Percentiles rank a stretch among this genome's conserved stretches.
Conservation (phyloP, 1,284 basidiomycete genomes). For the Pholiota adiposa region DNA sequence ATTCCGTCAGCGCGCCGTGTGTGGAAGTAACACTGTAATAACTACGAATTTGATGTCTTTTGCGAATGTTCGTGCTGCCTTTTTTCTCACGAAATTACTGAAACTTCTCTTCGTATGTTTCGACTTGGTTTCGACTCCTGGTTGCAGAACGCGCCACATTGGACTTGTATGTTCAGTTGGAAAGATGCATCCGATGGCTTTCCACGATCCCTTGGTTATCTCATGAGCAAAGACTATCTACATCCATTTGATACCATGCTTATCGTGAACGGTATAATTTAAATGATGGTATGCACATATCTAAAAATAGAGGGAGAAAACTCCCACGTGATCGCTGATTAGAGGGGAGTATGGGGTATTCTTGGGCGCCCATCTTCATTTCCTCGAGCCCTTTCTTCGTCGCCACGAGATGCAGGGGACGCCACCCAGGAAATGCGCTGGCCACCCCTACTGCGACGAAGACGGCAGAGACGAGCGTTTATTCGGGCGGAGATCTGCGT, state of each 20-base stretch:
- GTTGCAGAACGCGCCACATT: background rate
- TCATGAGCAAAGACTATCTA: background rate
- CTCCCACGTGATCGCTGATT: constrained; percentile 1
- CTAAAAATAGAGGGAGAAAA: background rate
- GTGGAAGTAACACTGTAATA: too few species aligned
- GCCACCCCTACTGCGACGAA: too few species aligned
- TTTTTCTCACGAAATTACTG: background rate
- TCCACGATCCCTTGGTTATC: background rate
- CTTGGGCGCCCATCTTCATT: background rate
- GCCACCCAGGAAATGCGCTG: too few species aligned
- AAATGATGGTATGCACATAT: background rate
- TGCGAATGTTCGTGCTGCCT: background rate
- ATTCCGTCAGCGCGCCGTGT: background rate
- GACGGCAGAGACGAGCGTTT: background rate
- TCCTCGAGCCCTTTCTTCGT: background rate
- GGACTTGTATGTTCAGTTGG: background rate
- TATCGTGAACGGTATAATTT: background rate
- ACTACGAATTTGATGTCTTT: background rate
- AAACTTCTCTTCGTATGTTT: too few species aligned
- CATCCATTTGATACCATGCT: background rate
- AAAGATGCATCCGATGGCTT: background rate
- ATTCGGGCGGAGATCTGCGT: background rate
- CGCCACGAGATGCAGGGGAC: background rate
- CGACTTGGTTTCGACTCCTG: background rate
- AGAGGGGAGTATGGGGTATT: background rate